Evolutionary conservation across 306 rosid species (phyloP).

Genomic region (Sesbania bispinosa): DNA sequence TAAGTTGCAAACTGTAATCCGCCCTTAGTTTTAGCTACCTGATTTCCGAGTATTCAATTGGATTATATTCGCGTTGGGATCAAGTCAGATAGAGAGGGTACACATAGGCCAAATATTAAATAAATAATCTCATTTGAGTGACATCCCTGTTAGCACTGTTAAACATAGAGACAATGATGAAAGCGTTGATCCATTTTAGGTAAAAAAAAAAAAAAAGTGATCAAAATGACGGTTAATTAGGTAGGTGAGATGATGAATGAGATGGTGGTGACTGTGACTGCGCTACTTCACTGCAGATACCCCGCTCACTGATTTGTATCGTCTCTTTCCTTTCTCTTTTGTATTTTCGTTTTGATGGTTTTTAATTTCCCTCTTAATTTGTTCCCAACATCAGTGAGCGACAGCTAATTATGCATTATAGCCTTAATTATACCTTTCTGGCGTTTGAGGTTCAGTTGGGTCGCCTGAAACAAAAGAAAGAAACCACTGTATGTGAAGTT

Average conservation of each 20-base stretch:
- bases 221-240: slow-evolving; percentile 17
- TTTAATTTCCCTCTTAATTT: slow-evolving; percentile 8
- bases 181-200: slow-evolving; percentile 7
- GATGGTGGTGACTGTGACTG: not conserved
- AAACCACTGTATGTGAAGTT: not conserved
- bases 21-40: slow-evolving; percentile 45
- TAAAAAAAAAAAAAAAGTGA: not conserved
- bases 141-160: slow-evolving; percentile 18
- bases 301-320: slow-evolving; percentile 42
- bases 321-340: not conserved
- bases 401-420: slow-evolving; percentile 35
- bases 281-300: not conserved
- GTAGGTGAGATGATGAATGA: not conserved
- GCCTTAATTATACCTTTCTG: slow-evolving; percentile 29
- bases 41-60: slow-evolving; percentile 26
- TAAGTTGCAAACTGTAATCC: slow-evolving; percentile 20
- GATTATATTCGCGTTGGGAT: slow-evolving; percentile 8
- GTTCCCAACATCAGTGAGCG: slow-evolving; percentile 17
- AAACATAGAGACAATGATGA: not conserved
- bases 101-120: slow-evolving; percentile 10
- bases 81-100: not conserved
- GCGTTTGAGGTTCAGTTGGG: slow-evolving; percentile 21
- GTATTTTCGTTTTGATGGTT: slow-evolving; percentile 18
- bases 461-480: slow-evolving; percentile 6
- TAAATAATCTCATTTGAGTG: not conserved